Conservation (phyloP, 805 yeast genomes). For the Groenewaldozyma salmanticensis region DNA sequence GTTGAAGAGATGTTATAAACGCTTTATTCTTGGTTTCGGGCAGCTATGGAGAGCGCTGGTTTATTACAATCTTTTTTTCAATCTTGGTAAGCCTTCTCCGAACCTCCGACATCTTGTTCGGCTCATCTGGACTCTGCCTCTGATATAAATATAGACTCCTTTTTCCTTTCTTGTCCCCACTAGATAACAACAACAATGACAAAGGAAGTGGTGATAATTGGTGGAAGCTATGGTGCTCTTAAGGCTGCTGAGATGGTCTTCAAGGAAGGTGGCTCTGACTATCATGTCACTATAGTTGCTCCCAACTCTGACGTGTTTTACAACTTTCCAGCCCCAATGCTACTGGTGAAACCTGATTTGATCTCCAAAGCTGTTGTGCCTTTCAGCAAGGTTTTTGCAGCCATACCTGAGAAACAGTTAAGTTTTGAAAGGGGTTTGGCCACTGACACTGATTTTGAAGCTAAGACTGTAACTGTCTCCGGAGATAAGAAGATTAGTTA, state of each 20-base stretch:
- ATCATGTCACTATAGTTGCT: slow-evolving; percentile 13
- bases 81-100: no score
- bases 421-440: slow-evolving; percentile 11
- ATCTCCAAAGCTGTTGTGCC: slow-evolving; percentile 2
- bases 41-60: no score
- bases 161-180: no score
- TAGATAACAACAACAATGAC: not conserved
- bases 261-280: no score
- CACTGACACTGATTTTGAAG: slow-evolving; percentile 9
- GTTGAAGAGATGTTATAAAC: no score
- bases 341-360: slow-evolving; percentile 11
- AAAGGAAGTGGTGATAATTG: slow-evolving; percentile 10
- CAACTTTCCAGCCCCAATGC: slow-evolving; percentile 13
- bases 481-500: slow-evolving; percentile 3
- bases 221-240: slow-evolving; percentile 10
- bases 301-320: slow-evolving; percentile 10
- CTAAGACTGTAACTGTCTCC: slow-evolving; percentile 1
- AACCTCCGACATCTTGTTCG: no score
- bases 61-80: no score
- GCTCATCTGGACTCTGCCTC: no score
- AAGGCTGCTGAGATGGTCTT: slow-evolving; percentile 5
- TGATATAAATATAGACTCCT: not conserved
- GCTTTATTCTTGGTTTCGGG: no score
- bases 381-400: slow-evolving; percentile 1
- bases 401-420: slow-evolving; percentile 2